These are phyloP conservation scores for Calonectria hawksworthii DNA, from an alignment of 2,329 filamentous ascomycete species.

Conservation along the genomic window DNA sequence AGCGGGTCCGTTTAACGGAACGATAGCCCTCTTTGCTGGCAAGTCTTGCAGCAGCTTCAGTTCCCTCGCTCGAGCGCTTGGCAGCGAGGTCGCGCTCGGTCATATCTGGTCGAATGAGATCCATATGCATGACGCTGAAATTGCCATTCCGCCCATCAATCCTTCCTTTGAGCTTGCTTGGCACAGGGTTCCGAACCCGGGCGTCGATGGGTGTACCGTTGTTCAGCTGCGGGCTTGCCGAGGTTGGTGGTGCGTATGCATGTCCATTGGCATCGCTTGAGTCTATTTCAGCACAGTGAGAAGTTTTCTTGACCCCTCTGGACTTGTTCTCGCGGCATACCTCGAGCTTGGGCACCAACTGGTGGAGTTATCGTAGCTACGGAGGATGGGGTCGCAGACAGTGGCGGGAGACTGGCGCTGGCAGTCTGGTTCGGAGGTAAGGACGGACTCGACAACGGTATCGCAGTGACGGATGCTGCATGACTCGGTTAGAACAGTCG, in stretches of 20 bases:
- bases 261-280: neutral
- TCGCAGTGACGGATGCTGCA: conserved; percentile 30
- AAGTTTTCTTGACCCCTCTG: neutral
- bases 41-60: conserved; percentile 69
- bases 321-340: conserved; percentile 31
- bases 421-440: conserved; percentile 1
- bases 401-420: conserved; percentile 14
- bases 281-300: conserved; percentile 13
- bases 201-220: conserved; percentile 45
- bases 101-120: conserved; percentile 61
- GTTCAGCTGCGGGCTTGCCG: conserved; percentile 33
- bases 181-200: conserved; percentile 67
- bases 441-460: conserved; percentile 17
- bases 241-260: neutral
- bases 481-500: conserved; percentile 32
- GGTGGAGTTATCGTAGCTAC: conserved; percentile 21
- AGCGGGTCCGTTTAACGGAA: conserved; percentile 59
- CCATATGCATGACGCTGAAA: conserved; percentile 75
- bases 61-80: conserved; percentile 73
- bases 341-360: conserved; percentile 19
- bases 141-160: conserved; percentile 70
- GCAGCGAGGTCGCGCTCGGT: conserved; percentile 67
- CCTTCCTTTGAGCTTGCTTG: conserved; percentile 73
- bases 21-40: conserved; percentile 69
- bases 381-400: conserved; percentile 17